These are phyloP conservation scores for Eleusine coracana DNA, from an alignment of 176 grass and related monocot genomes.

Conservation along the genomic window DNA sequence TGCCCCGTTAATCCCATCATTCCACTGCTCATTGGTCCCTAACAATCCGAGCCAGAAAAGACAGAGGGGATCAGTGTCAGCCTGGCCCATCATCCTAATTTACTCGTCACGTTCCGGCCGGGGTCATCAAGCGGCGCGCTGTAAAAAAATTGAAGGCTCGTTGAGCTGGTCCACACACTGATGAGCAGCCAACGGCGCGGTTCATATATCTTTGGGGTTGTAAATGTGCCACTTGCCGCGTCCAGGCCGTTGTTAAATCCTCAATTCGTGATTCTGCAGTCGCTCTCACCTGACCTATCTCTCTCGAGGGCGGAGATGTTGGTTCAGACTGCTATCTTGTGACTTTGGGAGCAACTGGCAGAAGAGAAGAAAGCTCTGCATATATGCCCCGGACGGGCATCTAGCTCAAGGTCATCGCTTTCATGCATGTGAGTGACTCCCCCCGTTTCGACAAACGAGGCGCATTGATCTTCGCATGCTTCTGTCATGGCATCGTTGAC, in stretches of 20 bases:
- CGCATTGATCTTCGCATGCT: neutral
- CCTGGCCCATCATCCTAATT: neutral
- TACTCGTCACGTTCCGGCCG: neutral
- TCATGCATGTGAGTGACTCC: neutral
- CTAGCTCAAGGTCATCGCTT: slow-evolving; percentile 9
- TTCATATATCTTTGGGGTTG: no score
- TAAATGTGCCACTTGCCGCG: neutral
- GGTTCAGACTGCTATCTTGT: neutral
- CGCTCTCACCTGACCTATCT: neutral
- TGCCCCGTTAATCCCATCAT: slow-evolving; percentile 50
- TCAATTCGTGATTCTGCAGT: no score
- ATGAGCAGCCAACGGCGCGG: neutral
- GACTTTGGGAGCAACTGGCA: no score
- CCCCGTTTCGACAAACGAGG: slow-evolving; percentile 14
- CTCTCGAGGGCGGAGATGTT: neutral
- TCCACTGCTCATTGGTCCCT: slow-evolving; percentile 42
- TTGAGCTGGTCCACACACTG: neutral
- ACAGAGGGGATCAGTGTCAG: slow-evolving; percentile 14
- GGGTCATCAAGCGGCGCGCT: neutral
- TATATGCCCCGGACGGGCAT: neutral
- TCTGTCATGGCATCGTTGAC: neutral
- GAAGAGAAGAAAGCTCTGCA: no score
- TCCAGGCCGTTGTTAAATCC: neutral
- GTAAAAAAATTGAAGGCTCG: neutral
- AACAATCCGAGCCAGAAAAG: slow-evolving; percentile 5